Conservation (phyloP, 805 yeast species). For the Kodamaea kakaduensis region DNA sequence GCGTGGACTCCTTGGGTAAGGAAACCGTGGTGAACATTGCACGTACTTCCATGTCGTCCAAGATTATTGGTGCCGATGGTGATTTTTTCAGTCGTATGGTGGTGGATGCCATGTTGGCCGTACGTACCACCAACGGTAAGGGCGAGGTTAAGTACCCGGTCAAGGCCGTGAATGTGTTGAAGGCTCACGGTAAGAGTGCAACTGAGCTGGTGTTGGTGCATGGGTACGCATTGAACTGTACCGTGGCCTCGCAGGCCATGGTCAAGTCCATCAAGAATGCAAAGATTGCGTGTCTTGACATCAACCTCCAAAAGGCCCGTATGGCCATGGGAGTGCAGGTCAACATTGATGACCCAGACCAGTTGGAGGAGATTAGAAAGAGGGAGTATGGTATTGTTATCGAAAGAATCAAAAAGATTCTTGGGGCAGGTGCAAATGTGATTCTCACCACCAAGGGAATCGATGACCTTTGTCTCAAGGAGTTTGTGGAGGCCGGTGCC, state of each 20-base stretch:
- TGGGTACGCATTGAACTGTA: conserved; percentile 96
- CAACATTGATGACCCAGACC: conserved; percentile 96
- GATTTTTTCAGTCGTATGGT: conserved; percentile 87
- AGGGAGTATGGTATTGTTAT: conserved; percentile 82
- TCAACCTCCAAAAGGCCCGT: conserved; percentile 91
- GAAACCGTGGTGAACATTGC: conserved; percentile 88
- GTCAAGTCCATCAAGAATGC: conserved; percentile 64
- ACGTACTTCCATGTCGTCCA: conserved; percentile 94
- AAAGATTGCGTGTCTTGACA: conserved; percentile 82
- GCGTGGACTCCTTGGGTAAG: conserved; percentile 76
- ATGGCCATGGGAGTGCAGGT: conserved; percentile 99
- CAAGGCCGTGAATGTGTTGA: conserved; percentile 91
- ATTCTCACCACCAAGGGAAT: conserved; percentile 92
- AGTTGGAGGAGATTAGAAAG: conserved; percentile 85
- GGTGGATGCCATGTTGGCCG: conserved; percentile 93
- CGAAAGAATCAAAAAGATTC: conserved; percentile 77
- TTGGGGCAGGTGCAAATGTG: conserved; percentile 88
- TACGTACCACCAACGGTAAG: conserved; percentile 80
- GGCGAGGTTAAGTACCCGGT: conserved; percentile 93
- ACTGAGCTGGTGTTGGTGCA: conserved; percentile 79
- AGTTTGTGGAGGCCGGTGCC: conserved; percentile 84
- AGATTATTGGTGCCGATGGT: conserved; percentile 91
- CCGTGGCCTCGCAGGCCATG: conserved; percentile 98
- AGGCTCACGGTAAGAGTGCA: conserved; percentile 95
- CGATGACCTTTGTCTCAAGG: conserved; percentile 87